A percentile compares a stretch with the other conserved stretches of the same genome.
Conservation (phyloP, 2,329 filamentous ascomycete species). For the Camillea tinctor region DNA sequence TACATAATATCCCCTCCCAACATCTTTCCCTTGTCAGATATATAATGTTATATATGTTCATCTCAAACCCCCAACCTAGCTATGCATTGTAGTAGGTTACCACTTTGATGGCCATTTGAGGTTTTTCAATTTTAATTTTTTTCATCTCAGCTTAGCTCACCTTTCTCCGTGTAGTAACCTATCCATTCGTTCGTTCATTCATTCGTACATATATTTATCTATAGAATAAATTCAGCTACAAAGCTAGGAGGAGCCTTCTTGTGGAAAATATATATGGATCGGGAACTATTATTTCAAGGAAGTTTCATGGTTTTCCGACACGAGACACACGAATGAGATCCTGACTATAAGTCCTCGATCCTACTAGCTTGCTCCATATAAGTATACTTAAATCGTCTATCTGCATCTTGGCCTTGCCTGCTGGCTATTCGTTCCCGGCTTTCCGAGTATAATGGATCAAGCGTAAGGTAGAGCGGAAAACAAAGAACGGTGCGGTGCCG, state of each 20-base stretch:
- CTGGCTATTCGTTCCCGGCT: neutral
- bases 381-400: neutral
- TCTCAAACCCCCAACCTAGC: neutral
- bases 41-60: neutral
- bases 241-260: neutral
- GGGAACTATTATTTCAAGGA: neutral
- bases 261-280: neutral
- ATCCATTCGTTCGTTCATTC: neutral
- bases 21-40: neutral
- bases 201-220: neutral
- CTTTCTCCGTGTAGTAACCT: neutral
- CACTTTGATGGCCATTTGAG: neutral
- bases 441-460: neutral
- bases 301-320: neutral
- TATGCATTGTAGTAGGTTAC: neutral
- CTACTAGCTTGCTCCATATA: neutral
- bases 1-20: no score
- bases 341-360: neutral
- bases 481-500: neutral
- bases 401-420: neutral
- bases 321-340: neutral
- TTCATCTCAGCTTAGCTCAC: neutral
- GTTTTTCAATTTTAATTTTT: neutral
- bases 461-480: neutral
- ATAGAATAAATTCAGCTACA: neutral